Percentiles rank a stretch among this genome's conserved stretches.
Conservation (phyloP, 805 yeast genomes). For the Suhomyces kilbournensis region DNA sequence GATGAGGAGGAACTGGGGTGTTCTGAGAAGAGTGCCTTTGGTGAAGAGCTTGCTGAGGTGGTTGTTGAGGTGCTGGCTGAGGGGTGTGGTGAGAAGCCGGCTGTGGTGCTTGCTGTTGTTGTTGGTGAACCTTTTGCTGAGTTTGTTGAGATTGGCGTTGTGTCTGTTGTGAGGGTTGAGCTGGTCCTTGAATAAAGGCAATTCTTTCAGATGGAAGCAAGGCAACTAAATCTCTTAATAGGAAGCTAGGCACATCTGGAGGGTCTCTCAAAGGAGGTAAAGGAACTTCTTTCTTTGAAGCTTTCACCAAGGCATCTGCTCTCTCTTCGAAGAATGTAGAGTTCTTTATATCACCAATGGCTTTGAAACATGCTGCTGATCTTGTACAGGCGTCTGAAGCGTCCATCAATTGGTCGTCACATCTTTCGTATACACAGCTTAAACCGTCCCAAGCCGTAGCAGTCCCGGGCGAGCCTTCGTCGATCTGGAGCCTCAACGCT, state of each 20-base stretch:
- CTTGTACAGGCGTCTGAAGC: constrained; percentile 59
- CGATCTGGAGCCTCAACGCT: constrained; percentile 52
- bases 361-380: constrained; percentile 48
- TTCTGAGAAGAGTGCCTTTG: constrained; percentile 7
- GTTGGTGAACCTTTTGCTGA: constrained; percentile 1
- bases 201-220: constrained; percentile 41
- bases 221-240: constrained; percentile 43
- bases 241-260: constrained; percentile 45
- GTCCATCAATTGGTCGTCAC: constrained; percentile 57
- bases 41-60: background rate
- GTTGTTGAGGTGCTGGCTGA: constrained; percentile 2
- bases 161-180: constrained; percentile 6
- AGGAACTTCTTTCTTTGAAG: constrained; percentile 42
- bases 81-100: constrained; percentile 1
- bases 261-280: constrained; percentile 45
- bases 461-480: constrained; percentile 44
- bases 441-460: constrained; percentile 68
- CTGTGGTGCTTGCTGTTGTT: constrained; percentile 2
- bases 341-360: constrained; percentile 43
- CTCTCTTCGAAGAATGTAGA: constrained; percentile 44
- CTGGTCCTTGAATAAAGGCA: constrained; percentile 31
- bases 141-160: constrained; percentile 2
- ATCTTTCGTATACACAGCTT: constrained; percentile 59
- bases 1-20: constrained; percentile 3
- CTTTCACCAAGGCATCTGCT: constrained; percentile 41